Evolutionary conservation across 371 early-diverging fungal species (phyloP), one percentile per base, ranked within the genome.

Genomic region (Spiromyces aspiralis): DNA sequence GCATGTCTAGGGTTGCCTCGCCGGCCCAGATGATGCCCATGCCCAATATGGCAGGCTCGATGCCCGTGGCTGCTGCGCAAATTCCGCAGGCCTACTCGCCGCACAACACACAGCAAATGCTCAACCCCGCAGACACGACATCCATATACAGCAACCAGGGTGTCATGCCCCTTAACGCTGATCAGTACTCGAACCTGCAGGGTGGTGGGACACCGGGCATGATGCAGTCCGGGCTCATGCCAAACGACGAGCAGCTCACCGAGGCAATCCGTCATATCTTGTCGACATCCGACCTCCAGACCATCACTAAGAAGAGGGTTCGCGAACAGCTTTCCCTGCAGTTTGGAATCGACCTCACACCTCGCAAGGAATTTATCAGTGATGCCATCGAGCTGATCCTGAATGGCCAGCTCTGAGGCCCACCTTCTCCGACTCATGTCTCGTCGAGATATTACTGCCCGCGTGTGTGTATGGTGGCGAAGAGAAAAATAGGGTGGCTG

Each of bases 241-340:
- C 89, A 4, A 75, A 80, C 4, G 88, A 94, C 52, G 87, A 86
- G 27, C 84, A 90, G 57, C 75, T 95, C 49, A 62, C 86, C 3
- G 65, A 67, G 41, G 86, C 87, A 70, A 84, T 92, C 52, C 73
- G 77, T 51, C 77, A 76, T 44, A 87, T 93, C 26, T 75, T 95
- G 4, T 68, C 79, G 21, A 81, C 81, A 0, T 81, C 90, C 12
- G 78, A 88, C 50, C 70, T 88, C 35, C 84, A 84, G 80, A 76
- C 72, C 35, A 74, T 86, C 44, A 84, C 86, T 27, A 87, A 88
- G 70, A 88, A 88, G 63, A 82, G 81, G 59, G 86, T 95, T 24
- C 64, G 96, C 4, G 86, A 89, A 52, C 80, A 86, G 54, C 66
- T 95, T 43, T 70, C 78, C 24, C 50, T 64, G 27, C 64, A 77